Evolutionary conservation across 1,284 basidiomycete species (phyloP), one percentile per base, ranked within the genome.

Genomic region (Trametes versicolor): DNA sequence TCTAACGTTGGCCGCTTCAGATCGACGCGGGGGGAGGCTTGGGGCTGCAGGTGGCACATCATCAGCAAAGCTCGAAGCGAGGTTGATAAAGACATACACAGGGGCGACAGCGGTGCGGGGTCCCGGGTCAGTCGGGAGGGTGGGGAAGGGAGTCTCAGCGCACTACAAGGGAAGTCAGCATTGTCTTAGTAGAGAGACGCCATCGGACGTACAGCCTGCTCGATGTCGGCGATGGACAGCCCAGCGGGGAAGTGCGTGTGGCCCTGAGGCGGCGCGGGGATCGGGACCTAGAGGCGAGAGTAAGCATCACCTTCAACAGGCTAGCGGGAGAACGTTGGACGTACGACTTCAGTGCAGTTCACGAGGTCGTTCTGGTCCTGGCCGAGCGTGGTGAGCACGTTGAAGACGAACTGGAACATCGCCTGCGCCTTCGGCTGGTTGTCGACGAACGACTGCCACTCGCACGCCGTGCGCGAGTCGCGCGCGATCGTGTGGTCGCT

Each of bases 211-310:
- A 78, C 76, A 51, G 76, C 75, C 52, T 77, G 76, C 65, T 80
- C 75, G 47, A 81, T 72, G 62, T 80, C 76, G 34, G 60, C 69
- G 53, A 70, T 60, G 8, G 65, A 70, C 62, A 74, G 67, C 4
- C 76, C 76, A 58, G 78, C 77, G 23, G 79, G 80, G 65, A 81
- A 71, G 65, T 75, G 73, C 13, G 75, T 68, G 21, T 43, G 54
- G 23, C 67, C 67, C 66, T 70, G 66, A 52, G 76, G 64, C 10
- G 72, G 63, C 23, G 66, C 58, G 9, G 80, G 77, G 10, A 72
- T 63, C 12, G 79, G 80, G 29, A 72, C 64, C 54, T 61, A 19
- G 2, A 12, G 9, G 17, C 23, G 43, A 8, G 21, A 23, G 21
- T 21, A 19, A 27, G 41, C 17, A 56, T 50, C 27, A 27, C 27